Evolutionary conservation across 2,329 filamentous ascomycete genomes (phyloP).

Genomic region (Fusarium hainanense): DNA sequence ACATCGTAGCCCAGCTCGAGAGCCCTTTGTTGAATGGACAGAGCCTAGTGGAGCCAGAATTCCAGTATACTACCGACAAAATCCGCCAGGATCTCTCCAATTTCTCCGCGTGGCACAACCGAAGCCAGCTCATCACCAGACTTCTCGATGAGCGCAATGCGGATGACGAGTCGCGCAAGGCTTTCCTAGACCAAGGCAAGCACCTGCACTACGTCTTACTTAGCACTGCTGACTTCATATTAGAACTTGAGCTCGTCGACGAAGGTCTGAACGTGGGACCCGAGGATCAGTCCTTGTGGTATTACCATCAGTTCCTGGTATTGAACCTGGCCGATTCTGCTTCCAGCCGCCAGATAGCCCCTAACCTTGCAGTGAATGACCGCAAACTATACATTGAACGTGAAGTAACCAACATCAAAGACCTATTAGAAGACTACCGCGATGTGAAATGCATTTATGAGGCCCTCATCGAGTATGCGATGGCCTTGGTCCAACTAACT

Average conservation of each 20-base stretch:
- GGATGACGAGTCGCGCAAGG: conserved; percentile 68
- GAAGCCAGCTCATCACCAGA: conserved; percentile 83
- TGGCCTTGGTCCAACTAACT: conserved; percentile 67
- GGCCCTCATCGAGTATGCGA: conserved; percentile 79
- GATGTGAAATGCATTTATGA: conserved; percentile 88
- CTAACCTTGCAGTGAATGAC: conserved; percentile 69
- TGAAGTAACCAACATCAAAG: conserved; percentile 80
- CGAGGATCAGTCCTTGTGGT: conserved; percentile 96
- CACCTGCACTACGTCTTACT: background rate
- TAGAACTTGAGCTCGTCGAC: conserved; percentile 80
- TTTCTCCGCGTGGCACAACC: conserved; percentile 96
- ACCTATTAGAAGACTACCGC: conserved; percentile 69
- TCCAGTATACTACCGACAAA: conserved; percentile 91
- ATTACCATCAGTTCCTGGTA: conserved; percentile 92
- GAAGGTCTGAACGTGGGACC: conserved; percentile 87
- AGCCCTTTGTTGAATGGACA: conserved; percentile 60
- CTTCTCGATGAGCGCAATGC: conserved; percentile 78
- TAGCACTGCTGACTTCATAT: conserved; percentile 7
- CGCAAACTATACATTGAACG: conserved; percentile 72
- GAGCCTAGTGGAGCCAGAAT: conserved; percentile 82
- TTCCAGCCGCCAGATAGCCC: conserved; percentile 69
- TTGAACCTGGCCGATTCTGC: conserved; percentile 68
- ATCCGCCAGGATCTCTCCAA: conserved; percentile 88
- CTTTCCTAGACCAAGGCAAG: conserved; percentile 77
- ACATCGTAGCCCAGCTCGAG: conserved; percentile 81